A percentile compares a stretch with the other conserved stretches of the same genome.
These are phyloP conservation scores for Ceratorhiza oryzae-sativae DNA, from an alignment of 1,284 basidiomycete species.

Conservation along the genomic window DNA sequence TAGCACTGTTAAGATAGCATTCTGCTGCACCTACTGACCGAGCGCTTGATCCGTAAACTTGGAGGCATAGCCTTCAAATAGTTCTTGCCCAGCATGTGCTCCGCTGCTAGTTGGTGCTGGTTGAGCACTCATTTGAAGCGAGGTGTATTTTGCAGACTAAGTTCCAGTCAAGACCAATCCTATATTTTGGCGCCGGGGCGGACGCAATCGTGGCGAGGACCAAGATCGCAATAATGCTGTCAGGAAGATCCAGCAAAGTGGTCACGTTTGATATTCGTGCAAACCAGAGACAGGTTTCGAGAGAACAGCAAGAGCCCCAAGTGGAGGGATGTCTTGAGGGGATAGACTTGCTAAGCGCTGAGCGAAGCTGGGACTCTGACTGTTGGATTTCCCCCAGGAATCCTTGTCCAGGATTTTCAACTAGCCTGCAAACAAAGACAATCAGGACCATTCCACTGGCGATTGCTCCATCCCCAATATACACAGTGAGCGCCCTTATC, in stretches of 20 bases:
- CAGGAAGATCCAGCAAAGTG: neutral
- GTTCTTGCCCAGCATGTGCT: slow-evolving; percentile 27
- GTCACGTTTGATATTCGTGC: neutral
- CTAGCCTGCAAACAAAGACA: neutral
- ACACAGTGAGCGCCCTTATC: too few species aligned
- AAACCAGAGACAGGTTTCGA: neutral
- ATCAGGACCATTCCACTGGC: neutral
- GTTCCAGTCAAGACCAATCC: neutral
- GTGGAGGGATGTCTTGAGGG: neutral
- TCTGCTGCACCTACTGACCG: slow-evolving; percentile 8
- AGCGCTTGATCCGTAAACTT: slow-evolving; percentile 27
- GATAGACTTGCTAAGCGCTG: slow-evolving; percentile 30
- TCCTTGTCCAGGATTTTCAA: slow-evolving; percentile 17
- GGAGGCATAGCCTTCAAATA: slow-evolving; percentile 37
- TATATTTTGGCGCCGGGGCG: slow-evolving; percentile 8
- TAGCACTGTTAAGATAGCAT: slow-evolving; percentile 1
- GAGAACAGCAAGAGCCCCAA: neutral
- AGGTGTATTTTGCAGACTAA: neutral
- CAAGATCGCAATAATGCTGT: too few species aligned
- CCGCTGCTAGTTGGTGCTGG: slow-evolving; percentile 3
- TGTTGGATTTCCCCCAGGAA: slow-evolving; percentile 18
- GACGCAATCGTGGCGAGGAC: neutral
- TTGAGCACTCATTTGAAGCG: slow-evolving; percentile 21
- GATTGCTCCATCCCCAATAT: too few species aligned
- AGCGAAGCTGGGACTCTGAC: slow-evolving; percentile 15